These are phyloP conservation scores for Aspergillus neoniger DNA, from an alignment of 2,329 filamentous ascomycete genomes.

Conservation along the genomic window DNA sequence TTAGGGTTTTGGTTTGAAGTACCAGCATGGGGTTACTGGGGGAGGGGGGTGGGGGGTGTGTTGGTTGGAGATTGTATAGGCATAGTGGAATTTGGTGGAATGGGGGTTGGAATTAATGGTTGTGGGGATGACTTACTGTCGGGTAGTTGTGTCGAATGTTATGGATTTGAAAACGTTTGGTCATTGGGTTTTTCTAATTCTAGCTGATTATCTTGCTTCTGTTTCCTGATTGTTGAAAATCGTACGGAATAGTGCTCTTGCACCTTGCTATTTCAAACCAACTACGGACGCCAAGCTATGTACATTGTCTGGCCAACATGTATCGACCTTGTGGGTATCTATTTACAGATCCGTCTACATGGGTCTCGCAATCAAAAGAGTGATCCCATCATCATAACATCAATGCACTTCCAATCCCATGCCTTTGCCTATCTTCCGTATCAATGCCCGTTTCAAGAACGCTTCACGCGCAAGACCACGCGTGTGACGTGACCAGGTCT, in stretches of 20 bases:
- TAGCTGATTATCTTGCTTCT: too few species aligned
- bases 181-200: too few species aligned
- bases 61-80: not conserved
- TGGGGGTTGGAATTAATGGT: not conserved
- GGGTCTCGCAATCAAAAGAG: not conserved
- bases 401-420: conserved; percentile 44
- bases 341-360: not conserved
- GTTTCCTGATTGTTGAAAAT: not conserved
- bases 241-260: not conserved
- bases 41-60: too few species aligned
- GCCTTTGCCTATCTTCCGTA: conserved; percentile 48
- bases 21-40: not conserved
- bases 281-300: not conserved
- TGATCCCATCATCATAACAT: not conserved
- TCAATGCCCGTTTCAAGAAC: conserved; percentile 49
- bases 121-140: not conserved
- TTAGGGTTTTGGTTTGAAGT: not conserved
- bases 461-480: conserved; percentile 51
- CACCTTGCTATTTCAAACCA: not conserved
- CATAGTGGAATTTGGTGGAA: not conserved
- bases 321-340: not conserved
- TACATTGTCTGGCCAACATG: not conserved
- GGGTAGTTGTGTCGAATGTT: not conserved
- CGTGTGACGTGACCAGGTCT: conserved; percentile 51
- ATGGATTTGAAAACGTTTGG: too few species aligned